Percentiles rank a stretch among this genome's conserved stretches.
phyloP scores from a whole-genome alignment of 2,329 filamentous ascomycete species.

The Talaromyces rugulosus region DNA sequence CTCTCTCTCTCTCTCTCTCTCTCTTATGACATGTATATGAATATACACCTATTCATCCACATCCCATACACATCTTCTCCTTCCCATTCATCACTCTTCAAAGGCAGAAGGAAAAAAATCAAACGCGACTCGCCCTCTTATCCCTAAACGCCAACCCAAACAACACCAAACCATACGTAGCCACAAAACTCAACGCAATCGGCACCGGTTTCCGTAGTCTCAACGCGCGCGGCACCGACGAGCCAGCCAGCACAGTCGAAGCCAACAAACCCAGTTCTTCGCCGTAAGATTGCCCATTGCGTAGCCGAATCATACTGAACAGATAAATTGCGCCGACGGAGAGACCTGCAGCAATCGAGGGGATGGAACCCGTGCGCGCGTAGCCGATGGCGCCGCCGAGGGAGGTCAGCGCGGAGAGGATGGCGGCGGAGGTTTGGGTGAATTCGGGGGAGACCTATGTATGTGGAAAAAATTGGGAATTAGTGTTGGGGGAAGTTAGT shows the following conservation, averaged over 20 bases:
- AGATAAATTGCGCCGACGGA: conserved; percentile 76
- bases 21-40: background rate
- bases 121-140: conserved; percentile 21
- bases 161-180: conserved; percentile 70
- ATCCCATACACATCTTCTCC: background rate
- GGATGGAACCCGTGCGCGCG: conserved; percentile 75
- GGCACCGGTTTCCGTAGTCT: conserved; percentile 81
- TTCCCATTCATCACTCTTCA: background rate
- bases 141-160: conserved; percentile 67
- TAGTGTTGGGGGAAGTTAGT: background rate
- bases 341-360: conserved; percentile 79
- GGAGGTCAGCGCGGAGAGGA: conserved; percentile 77
- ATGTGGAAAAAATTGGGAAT: background rate
- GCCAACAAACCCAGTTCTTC: conserved; percentile 86
- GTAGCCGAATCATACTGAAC: conserved; percentile 75
- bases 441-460: conserved; percentile 16
- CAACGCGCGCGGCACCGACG: conserved; percentile 81
- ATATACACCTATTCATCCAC: conserved; percentile 8
- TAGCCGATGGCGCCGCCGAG: conserved; percentile 86
- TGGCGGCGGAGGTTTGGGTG: conserved; percentile 60
- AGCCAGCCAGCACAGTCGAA: conserved; percentile 76
- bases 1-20: background rate
- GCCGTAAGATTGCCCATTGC: conserved; percentile 71
- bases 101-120: background rate
- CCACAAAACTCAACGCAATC: conserved; percentile 70